These are phyloP conservation scores for Coemansia sp. DNA, from an alignment of 192 early-diverging fungal genomes.

Conservation along the genomic window DNA sequence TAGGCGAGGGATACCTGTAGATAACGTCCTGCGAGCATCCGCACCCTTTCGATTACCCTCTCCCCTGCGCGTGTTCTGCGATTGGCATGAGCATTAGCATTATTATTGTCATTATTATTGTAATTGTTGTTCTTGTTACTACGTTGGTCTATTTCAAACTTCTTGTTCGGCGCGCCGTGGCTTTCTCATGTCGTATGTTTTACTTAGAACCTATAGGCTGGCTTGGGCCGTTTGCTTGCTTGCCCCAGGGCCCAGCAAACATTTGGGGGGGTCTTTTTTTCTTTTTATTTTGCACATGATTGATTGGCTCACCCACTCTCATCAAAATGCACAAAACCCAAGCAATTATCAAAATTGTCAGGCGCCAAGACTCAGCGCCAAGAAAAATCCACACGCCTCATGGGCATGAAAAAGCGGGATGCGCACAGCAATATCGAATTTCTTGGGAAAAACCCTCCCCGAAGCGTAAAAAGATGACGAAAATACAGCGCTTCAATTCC, in stretches of 20 bases:
- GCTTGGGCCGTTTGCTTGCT: no score
- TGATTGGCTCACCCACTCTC: no score
- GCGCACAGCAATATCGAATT: background rate
- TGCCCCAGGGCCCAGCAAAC: no score
- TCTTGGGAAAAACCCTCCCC: background rate
- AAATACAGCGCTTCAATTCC: no score
- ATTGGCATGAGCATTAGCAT: background rate
- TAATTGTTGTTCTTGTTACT: no score
- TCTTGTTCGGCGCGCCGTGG: no score
- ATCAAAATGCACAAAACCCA: no score
- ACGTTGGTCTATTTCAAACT: no score
- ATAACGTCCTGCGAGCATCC: background rate
- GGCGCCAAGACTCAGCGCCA: constrained; percentile 26
- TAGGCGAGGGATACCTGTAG: constrained; percentile 28
- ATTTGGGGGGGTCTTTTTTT: background rate
- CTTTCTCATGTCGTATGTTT: no score
- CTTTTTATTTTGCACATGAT: background rate
- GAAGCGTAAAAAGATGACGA: background rate
- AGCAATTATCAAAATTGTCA: background rate
- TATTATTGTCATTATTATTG: no score
- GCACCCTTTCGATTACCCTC: background rate
- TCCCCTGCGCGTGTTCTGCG: background rate
- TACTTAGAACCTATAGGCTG: no score
- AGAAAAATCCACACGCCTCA: background rate
- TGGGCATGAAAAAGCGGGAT: background rate